Percentiles rank a stretch among this genome's conserved stretches.
Evolutionary conservation across 2,329 filamentous ascomycete genomes (phyloP).

Genomic region (Lachnellula suecica): DNA sequence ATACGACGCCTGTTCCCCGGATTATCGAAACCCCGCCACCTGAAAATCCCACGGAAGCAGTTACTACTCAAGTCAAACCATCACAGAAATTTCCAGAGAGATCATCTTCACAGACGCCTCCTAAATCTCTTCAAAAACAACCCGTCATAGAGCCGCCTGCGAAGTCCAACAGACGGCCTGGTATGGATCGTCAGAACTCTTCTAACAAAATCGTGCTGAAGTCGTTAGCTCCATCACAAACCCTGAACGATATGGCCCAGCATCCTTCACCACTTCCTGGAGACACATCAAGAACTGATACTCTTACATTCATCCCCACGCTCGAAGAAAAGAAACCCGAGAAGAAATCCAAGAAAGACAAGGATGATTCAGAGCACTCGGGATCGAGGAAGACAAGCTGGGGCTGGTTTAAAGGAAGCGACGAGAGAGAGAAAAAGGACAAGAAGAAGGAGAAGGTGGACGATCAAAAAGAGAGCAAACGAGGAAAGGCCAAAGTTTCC

Average conservation of each 20-base stretch:
- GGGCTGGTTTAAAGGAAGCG: conserved; percentile 78
- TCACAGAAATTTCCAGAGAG: conserved; percentile 48
- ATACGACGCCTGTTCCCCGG: conserved; percentile 49
- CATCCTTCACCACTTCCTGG: conserved; percentile 70
- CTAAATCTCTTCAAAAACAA: conserved; percentile 16
- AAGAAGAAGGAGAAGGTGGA: conserved; percentile 61
- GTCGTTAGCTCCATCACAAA: conserved; percentile 15
- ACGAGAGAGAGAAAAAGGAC: conserved; percentile 73
- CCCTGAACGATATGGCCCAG: conserved; percentile 59
- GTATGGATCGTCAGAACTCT: conserved; percentile 33
- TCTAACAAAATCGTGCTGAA: conserved; percentile 24
- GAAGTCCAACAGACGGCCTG: conserved; percentile 44
- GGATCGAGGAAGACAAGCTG: conserved; percentile 73
- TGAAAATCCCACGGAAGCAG: conserved; percentile 19
- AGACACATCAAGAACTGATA: conserved; percentile 71
- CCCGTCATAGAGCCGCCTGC: conserved; percentile 46
- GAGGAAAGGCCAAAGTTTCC: conserved; percentile 61
- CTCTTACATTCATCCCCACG: conserved; percentile 77
- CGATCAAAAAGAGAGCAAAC: conserved; percentile 58
- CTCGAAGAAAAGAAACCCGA: conserved; percentile 74
- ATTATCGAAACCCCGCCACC: conserved; percentile 64
- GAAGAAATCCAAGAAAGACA: conserved; percentile 75
- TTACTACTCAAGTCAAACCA: conserved; percentile 11
- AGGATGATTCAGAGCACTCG: conserved; percentile 58
- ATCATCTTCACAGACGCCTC: conserved; percentile 51